A percentile compares a stretch with the other conserved stretches of the same genome.
phyloP scores from a whole-genome alignment of 192 early-diverging fungal genomes.

The Umbelopsis ramanniana region DNA sequence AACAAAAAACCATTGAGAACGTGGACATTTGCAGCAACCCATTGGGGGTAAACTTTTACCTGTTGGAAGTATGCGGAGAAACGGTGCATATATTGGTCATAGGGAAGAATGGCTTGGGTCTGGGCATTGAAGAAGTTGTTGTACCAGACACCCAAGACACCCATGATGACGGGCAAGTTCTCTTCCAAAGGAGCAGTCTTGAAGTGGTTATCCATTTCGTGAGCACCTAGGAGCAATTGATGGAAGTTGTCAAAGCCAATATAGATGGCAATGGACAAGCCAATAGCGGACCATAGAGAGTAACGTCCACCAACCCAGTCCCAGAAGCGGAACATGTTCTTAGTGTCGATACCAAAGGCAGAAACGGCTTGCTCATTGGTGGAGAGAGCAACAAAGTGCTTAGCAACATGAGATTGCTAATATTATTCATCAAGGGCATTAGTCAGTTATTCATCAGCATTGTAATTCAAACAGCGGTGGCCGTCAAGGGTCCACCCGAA shows the following conservation, averaged over 20 bases:
- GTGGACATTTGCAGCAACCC: background rate
- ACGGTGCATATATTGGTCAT: constrained; percentile 98
- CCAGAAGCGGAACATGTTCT: constrained; percentile 99
- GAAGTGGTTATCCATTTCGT: constrained; percentile 98
- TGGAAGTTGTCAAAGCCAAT: constrained; percentile 96
- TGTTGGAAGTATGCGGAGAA: constrained; percentile 99
- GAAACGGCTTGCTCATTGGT: constrained; percentile 90
- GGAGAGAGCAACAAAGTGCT: constrained; percentile 98
- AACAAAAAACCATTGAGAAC: background rate
- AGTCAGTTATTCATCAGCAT: background rate
- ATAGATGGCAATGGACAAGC: constrained; percentile 95
- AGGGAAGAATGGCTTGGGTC: constrained; percentile 93
- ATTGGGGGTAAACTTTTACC: constrained; percentile 35
- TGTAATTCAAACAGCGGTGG: background rate
- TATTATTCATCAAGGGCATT: background rate
- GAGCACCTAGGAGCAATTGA: constrained; percentile 85
- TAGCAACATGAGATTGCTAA: constrained; percentile 84
- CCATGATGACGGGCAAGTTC: constrained; percentile 93
- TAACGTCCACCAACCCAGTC: constrained; percentile 99
- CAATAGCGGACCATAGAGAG: constrained; percentile 99
- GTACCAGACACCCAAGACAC: constrained; percentile 93
- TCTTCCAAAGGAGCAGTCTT: constrained; percentile 86
- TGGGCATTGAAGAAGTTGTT: constrained; percentile 98
- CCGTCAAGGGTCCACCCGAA: background rate
- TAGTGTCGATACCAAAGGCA: constrained; percentile 91